Conservation (phyloP, 495 filamentous ascomycete species). For the Neurospora sublineolata region DNA sequence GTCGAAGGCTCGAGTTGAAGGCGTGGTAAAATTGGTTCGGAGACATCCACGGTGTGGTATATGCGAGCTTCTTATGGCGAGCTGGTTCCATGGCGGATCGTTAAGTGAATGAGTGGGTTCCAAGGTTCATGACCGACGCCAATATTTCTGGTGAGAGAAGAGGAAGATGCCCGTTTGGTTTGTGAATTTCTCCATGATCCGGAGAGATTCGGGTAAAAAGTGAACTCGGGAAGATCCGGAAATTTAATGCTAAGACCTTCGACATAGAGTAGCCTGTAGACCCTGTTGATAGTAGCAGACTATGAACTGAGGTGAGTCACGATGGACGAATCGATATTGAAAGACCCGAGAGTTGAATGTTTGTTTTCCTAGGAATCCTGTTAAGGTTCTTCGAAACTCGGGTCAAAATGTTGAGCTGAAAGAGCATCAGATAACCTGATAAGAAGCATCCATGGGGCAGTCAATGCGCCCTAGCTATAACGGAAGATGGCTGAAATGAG, state of each 20-base stretch:
- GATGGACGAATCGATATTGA: background rate
- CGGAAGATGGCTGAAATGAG: background rate
- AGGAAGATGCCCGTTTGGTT: background rate
- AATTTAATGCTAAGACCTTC: background rate
- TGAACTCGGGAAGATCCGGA: background rate
- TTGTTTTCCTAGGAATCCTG: background rate
- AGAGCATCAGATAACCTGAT: background rate
- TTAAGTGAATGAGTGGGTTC: background rate
- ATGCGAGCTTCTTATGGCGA: background rate
- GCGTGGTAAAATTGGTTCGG: background rate
- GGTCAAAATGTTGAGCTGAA: background rate
- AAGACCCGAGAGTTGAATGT: background rate
- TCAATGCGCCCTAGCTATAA: background rate
- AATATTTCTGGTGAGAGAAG: background rate
- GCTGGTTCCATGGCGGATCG: background rate
- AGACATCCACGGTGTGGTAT: background rate
- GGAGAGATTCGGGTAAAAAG: background rate
- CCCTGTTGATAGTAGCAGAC: background rate
- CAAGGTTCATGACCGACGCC: background rate
- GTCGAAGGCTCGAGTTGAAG: rapidly evolving
- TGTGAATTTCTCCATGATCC: background rate
- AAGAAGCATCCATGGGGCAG: background rate
- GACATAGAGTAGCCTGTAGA: rapidly evolving
- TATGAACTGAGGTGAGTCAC: background rate
- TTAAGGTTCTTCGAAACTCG: too few species aligned